Base-by-base conservation (phyloP, 768 basidiomycete genomes). In the Multifurca ochricompacta region DNA sequence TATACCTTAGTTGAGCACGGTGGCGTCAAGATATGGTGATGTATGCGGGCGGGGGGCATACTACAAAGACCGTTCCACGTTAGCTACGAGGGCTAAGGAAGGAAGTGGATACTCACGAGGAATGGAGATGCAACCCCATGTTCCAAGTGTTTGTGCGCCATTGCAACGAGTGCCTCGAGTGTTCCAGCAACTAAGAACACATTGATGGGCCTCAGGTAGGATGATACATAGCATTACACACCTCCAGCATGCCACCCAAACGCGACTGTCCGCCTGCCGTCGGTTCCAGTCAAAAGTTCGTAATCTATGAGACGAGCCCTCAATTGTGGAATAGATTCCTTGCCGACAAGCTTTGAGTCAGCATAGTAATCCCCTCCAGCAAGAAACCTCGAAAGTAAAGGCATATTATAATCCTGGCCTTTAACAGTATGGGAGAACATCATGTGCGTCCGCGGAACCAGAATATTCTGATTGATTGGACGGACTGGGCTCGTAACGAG, bases 381-480 rank as follows among this genome's bases (percentile, higher is more conserved):
- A 48, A 85, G 68, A 66, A 87, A 91, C 48, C 76, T 74, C 0
- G 83, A 73, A 2, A 96, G 74, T 0, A 96, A 71, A 0, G 83
- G 79, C 64, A 85, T 88, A 63, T 95, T 96, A 69, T 94, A 94
- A 6, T 73, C 67, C 68, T 95, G 89, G 0, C 87, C 88, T 67
- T 94, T 95, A 51, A 80, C 79, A 0, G 92, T 94, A 66, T 94
- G 92, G 28, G 87, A 91, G 76, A 96, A 95, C 83, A 93, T 91
- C 51, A 94, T 69, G 62, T 93, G 85, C 1, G 85, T 91, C 30
- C 86, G 79, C 10, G 77, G 69, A 32, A 72, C 65, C 3, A 60
- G 53, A 8, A 31, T n/a, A 60, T 36, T 53, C 57, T 51, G 42
- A 52, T 10, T 32, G 18, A 60, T 66, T 32, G 70, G 66, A 18